A percentile compares a stretch with the other conserved stretches of the same genome.
Evolutionary conservation across 306 rosid species (phyloP).

Genomic region (Vigna trinervia): DNA sequence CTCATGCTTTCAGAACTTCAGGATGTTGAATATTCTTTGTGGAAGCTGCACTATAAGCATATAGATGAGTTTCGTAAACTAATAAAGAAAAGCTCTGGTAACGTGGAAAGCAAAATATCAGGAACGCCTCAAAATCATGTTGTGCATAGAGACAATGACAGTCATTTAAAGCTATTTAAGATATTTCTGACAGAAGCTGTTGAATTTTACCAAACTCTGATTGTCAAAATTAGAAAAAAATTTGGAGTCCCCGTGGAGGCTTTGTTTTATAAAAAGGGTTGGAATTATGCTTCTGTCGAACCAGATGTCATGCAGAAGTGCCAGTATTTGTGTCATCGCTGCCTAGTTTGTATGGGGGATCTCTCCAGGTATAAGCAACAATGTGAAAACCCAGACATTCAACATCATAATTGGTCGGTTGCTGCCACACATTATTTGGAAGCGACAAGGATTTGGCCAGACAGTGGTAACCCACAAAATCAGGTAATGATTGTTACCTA

Average conservation of each 20-base stretch:
- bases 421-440: constrained; percentile 89
- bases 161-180: constrained; percentile 59
- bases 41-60: constrained; percentile 97
- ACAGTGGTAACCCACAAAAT: constrained; percentile 95
- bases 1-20: constrained; percentile 66
- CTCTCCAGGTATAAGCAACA: constrained; percentile 88
- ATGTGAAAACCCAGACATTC: constrained; percentile 64
- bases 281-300: constrained; percentile 49
- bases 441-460: constrained; percentile 92
- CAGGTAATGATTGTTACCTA: constrained; percentile 60
- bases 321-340: constrained; percentile 88
- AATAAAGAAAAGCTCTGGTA: constrained; percentile 64
- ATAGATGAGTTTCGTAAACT: constrained; percentile 91
- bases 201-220: constrained; percentile 77
- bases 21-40: constrained; percentile 89
- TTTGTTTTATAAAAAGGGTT: constrained; percentile 50
- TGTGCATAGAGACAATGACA: constrained; percentile 44
- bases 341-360: constrained; percentile 94
- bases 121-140: constrained; percentile 42
- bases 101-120: constrained; percentile 49
- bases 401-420: constrained; percentile 78
- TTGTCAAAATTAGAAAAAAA: constrained; percentile 63
- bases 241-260: constrained; percentile 66
- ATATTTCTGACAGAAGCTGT: constrained; percentile 77
- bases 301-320: constrained; percentile 63